Base-by-base conservation (phyloP, 2,329 filamentous ascomycete species). In the Tetracladium maxilliforme region DNA sequence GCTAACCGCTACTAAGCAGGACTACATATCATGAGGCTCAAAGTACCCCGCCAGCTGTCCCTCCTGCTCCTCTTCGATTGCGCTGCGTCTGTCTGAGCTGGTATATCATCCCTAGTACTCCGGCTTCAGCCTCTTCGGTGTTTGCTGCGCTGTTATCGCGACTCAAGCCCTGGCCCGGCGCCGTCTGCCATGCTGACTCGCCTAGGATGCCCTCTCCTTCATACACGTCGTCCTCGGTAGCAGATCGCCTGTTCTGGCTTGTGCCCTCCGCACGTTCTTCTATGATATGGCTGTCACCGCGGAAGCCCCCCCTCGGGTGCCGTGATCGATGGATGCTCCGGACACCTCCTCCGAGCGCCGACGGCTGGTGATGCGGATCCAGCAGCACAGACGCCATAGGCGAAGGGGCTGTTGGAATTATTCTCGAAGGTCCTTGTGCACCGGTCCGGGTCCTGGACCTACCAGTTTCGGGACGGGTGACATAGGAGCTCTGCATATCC, bases 281-380 rank as follows among this genome's bases (percentile, higher is more conserved):
- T 38, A 71, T 66, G 6, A 49, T 40, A 0, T 60, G 48, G 36
- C 76, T 66, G 33, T 72, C 68, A 6, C 64, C 64, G 37, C 63
- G 69, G 36, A 53, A 58, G 23, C 43, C 51, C 33, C 55, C 67
- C 17, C 45, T 55, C 24, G 53, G 60, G 36, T 58, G 59, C 26
- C 43, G 53, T 39, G 26, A 41, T 54, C 49, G 30, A 52, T 66
- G 53, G n/a, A 53, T 40, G 25, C 59, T 65, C 19, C 58, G 55
- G 11, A 40, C 49, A 3, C 52, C 51, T 18, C 56, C 44, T 5
- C 53, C 52, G 7, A 61, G 56, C 3, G 54, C 52, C 2, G 60
- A 55, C 6, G 77, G 78, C 32, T 84, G 77, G 32, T 86, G 73
- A 41, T 80, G 77, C 3, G 77, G 71, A 47, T 86, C 79, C 3